A percentile compares a stretch with the other conserved stretches of the same genome.
These are phyloP conservation scores for Neocallimastix lanati DNA, from an alignment of 192 early-diverging fungal genomes.

Conservation along the genomic window DNA sequence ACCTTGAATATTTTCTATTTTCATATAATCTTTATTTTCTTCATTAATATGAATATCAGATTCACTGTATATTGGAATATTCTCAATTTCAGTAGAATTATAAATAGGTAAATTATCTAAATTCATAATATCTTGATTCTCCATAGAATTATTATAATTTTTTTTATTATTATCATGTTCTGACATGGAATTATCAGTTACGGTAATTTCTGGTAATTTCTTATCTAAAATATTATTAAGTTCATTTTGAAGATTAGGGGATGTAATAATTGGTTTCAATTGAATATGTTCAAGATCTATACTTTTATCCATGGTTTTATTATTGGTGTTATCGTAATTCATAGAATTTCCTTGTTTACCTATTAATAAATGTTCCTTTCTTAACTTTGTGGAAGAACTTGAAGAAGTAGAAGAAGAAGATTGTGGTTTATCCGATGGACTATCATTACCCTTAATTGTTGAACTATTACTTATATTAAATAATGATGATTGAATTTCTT, in stretches of 20 bases:
- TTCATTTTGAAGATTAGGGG: not conserved
- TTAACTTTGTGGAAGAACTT: not conserved
- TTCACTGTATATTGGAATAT: not conserved
- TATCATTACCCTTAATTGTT: not conserved
- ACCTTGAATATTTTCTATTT: too few relatives aligned
- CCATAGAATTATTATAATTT: not conserved
- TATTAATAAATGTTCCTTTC: not conserved
- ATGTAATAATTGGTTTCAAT: not conserved
- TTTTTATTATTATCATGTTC: not conserved
- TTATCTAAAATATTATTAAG: not conserved
- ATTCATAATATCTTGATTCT: not conserved
- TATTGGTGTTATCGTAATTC: not conserved
- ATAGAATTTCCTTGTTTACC: not conserved
- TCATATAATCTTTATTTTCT: too few relatives aligned
- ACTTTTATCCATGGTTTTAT: too few relatives aligned
- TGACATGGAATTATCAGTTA: too few relatives aligned
- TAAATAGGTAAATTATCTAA: not conserved
- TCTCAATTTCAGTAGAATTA: not conserved
- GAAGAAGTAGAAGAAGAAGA: not conserved
- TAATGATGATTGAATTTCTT: not conserved
- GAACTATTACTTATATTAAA: not conserved
- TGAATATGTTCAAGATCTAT: too few relatives aligned
- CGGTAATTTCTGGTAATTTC: not conserved
- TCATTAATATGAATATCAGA: not conserved
- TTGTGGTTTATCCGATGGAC: not conserved